Evolutionary conservation across 768 basidiomycete species (phyloP).

Genomic region (Termitomyces sp.): DNA sequence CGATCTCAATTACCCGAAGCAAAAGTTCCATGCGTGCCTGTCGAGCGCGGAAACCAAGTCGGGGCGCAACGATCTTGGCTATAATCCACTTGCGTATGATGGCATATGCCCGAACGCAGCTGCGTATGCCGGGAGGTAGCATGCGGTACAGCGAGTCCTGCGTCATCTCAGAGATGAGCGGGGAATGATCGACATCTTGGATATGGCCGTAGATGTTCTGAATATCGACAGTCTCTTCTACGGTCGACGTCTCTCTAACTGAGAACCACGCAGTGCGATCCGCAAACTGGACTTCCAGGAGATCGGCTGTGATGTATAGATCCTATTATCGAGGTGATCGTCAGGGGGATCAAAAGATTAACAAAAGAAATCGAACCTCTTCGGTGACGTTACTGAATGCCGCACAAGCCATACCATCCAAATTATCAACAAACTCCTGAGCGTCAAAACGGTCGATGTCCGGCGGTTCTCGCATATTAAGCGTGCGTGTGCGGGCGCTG

Average conservation of each 20-base stretch:
- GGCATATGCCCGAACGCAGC: constrained; percentile 72
- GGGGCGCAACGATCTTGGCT: constrained; percentile 62
- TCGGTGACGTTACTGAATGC: constrained; percentile 76
- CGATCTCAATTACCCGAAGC: constrained; percentile 71
- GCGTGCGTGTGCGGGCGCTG: constrained; percentile 32
- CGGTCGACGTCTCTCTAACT: constrained; percentile 47
- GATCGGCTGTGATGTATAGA: constrained; percentile 71
- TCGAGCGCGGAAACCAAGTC: constrained; percentile 60
- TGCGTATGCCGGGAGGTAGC: constrained; percentile 72
- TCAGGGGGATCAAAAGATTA: constrained; percentile 3
- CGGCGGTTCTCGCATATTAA: constrained; percentile 49
- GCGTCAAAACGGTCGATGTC: constrained; percentile 63
- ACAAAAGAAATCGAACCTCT: constrained; percentile 48
- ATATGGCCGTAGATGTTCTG: constrained; percentile 77
- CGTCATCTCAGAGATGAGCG: constrained; percentile 65
- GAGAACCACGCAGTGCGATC: constrained; percentile 83
- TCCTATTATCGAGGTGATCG: constrained; percentile 44
- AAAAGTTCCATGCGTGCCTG: constrained; percentile 74
- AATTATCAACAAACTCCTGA: constrained; percentile 72
- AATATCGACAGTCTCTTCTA: constrained; percentile 70
- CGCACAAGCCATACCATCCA: constrained; percentile 75
- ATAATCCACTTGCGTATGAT: constrained; percentile 81
- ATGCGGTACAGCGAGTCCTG: constrained; percentile 73
- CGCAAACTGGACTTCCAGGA: constrained; percentile 77
- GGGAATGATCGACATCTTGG: constrained; percentile 69